Evolutionary conservation across 768 basidiomycete species (phyloP).

Genomic region (Solioccasus polychromus): DNA sequence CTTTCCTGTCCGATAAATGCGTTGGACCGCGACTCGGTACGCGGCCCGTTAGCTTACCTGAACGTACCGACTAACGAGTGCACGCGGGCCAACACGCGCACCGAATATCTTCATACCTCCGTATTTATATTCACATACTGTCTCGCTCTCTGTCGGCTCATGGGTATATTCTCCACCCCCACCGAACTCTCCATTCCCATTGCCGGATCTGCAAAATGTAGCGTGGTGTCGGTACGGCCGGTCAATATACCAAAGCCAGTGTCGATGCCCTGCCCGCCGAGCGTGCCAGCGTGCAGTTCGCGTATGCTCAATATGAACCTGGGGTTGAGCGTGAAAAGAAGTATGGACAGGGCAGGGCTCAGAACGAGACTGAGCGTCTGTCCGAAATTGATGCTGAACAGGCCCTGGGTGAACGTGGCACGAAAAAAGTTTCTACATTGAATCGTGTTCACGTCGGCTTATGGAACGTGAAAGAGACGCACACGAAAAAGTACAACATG

Average conservation of each 20-base stretch:
- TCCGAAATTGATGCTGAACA: neutral
- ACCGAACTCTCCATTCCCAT: neutral
- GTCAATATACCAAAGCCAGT: slow-evolving; percentile 5
- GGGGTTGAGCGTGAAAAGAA: slow-evolving; percentile 3
- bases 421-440: slow-evolving; percentile 2
- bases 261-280: neutral
- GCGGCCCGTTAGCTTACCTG: too few species aligned
- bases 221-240: too few species aligned
- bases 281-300: neutral
- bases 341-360: neutral
- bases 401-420: neutral
- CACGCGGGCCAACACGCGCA: too few species aligned
- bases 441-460: too few species aligned
- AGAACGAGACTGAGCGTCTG: neutral
- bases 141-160: neutral
- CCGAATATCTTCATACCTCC: too few species aligned
- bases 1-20: too few species aligned
- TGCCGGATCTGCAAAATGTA: neutral
- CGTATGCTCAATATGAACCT: slow-evolving; percentile 7
- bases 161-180: neutral
- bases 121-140: too few species aligned
- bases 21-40: too few species aligned
- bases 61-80: too few species aligned
- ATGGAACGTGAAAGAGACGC: neutral
- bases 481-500: slow-evolving; percentile 9